Evolutionary conservation across 495 filamentous ascomycete genomes (phyloP).

Genomic region (Staphylotrichum longicolle): DNA sequence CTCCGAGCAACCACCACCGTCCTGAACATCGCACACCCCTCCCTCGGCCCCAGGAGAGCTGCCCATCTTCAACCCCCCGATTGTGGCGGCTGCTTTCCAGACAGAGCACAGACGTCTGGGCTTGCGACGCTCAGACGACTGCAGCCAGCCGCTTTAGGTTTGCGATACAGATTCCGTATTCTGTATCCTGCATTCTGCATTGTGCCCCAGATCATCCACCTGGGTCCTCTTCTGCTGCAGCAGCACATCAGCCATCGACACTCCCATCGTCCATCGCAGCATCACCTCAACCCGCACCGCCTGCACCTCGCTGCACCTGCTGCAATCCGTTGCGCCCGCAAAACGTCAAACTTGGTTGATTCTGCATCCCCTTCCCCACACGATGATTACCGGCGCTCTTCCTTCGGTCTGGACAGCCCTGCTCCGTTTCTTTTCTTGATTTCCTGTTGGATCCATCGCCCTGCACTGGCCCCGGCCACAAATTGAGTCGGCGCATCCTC

Average conservation of each 20-base stretch:
- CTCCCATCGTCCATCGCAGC: conserved; percentile 6
- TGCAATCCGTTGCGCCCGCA: neutral
- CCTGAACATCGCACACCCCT: conserved; percentile 26
- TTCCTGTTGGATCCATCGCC: conserved; percentile 18
- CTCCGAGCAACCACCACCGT: conserved; percentile 30
- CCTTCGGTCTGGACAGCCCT: conserved; percentile 47
- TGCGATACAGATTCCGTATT: conserved; percentile 4
- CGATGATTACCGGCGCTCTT: conserved; percentile 52
- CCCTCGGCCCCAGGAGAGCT: conserved; percentile 11
- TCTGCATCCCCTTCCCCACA: conserved; percentile 22
- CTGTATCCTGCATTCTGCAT: neutral
- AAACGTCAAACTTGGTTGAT: conserved; percentile 3
- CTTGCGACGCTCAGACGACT: conserved; percentile 16
- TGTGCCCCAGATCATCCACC: conserved; percentile 13
- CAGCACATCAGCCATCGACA: no score
- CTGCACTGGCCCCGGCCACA: conserved; percentile 7
- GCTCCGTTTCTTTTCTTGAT: conserved; percentile 51
- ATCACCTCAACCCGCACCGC: neutral
- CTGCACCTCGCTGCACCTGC: conserved; percentile 1
- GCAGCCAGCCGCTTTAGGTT: neutral
- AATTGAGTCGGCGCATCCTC: conserved; percentile 10
- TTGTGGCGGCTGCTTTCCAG: conserved; percentile 23
- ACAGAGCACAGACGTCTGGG: conserved; percentile 21
- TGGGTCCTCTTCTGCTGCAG: no score
- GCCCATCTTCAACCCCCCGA: conserved; percentile 25